Conservation (phyloP, 1,139 yeast genomes). For the Blastobotrys elegans region DNA sequence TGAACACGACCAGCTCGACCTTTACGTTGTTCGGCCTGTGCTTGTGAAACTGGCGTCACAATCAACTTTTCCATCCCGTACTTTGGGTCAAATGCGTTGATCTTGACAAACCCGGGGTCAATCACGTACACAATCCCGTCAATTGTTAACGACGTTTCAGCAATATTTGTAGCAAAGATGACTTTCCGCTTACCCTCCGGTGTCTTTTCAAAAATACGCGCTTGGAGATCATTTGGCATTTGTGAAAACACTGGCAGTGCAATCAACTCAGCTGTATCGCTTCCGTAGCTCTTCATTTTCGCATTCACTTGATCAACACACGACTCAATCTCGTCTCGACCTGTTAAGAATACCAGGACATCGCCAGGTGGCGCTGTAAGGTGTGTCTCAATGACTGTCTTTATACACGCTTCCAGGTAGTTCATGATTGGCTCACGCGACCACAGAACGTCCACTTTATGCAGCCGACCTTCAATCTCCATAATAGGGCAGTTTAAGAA, state of each 20-base stretch:
- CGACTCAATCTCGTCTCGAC: slow-evolving; percentile 91
- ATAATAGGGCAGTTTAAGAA: slow-evolving; percentile 77
- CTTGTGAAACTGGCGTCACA: slow-evolving; percentile 73
- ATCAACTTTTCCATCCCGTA: slow-evolving; percentile 72
- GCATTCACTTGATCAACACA: slow-evolving; percentile 72
- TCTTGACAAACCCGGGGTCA: slow-evolving; percentile 77
- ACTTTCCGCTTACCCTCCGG: slow-evolving; percentile 68
- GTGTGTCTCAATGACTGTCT: slow-evolving; percentile 79
- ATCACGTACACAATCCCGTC: slow-evolving; percentile 74
- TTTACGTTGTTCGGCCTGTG: slow-evolving; percentile 77
- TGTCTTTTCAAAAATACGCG: slow-evolving; percentile 67
- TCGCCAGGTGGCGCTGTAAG: slow-evolving; percentile 75
- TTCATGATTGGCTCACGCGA: slow-evolving; percentile 81
- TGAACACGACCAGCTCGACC: slow-evolving; percentile 89
- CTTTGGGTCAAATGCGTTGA: slow-evolving; percentile 70
- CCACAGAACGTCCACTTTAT: slow-evolving; percentile 77
- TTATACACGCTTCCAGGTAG: slow-evolving; percentile 74
- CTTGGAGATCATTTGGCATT: slow-evolving; percentile 70
- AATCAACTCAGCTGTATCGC: slow-evolving; percentile 57
- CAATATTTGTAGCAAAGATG: slow-evolving; percentile 73
- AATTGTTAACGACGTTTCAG: slow-evolving; percentile 76
- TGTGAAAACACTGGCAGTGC: slow-evolving; percentile 86
- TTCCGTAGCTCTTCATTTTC: slow-evolving; percentile 62
- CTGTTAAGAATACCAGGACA: slow-evolving; percentile 78
- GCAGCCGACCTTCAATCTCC: slow-evolving; percentile 83